Percentiles rank a stretch among this genome's conserved stretches.
phyloP scores from a whole-genome alignment of 306 rosid species.

The Casuarina glauca region DNA sequence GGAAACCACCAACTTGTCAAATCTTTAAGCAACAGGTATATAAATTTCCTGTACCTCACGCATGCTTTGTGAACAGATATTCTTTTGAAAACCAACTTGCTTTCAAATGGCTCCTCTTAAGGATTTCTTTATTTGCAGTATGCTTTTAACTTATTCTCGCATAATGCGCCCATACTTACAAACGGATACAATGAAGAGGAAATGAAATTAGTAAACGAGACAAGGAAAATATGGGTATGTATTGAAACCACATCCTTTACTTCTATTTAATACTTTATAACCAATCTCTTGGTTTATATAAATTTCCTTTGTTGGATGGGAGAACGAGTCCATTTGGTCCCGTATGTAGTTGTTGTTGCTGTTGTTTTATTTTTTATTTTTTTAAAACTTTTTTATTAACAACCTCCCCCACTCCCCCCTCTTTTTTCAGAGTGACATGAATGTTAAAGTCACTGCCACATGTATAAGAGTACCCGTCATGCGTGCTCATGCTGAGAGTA shows the following conservation, averaged over 20 bases:
- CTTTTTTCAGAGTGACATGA: slow-evolving; percentile 59
- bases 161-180: slow-evolving; percentile 76
- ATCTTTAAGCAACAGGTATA: slow-evolving; percentile 84
- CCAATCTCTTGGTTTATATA: background rate
- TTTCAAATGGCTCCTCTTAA: slow-evolving; percentile 22
- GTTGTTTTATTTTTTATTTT: background rate
- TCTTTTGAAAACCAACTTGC: background rate
- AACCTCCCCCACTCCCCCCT: no score
- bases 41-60: slow-evolving; percentile 1
- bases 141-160: slow-evolving; percentile 94
- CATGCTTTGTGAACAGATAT: background rate
- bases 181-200: slow-evolving; percentile 99
- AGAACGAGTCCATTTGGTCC: background rate
- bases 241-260: slow-evolving; percentile 7
- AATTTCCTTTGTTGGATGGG: background rate
- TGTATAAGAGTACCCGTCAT: slow-evolving; percentile 95
- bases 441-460: slow-evolving; percentile 90
- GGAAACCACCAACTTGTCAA: slow-evolving; percentile 77
- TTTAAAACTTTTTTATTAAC: background rate
- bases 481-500: slow-evolving; percentile 98
- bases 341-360: no score
- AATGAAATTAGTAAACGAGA: slow-evolving; percentile 95
- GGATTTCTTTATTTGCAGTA: slow-evolving; percentile 59
- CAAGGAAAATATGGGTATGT: slow-evolving; percentile 90
- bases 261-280: background rate